Base-by-base conservation (phyloP, 495 filamentous ascomycete species). In the Neurospora discreta region DNA sequence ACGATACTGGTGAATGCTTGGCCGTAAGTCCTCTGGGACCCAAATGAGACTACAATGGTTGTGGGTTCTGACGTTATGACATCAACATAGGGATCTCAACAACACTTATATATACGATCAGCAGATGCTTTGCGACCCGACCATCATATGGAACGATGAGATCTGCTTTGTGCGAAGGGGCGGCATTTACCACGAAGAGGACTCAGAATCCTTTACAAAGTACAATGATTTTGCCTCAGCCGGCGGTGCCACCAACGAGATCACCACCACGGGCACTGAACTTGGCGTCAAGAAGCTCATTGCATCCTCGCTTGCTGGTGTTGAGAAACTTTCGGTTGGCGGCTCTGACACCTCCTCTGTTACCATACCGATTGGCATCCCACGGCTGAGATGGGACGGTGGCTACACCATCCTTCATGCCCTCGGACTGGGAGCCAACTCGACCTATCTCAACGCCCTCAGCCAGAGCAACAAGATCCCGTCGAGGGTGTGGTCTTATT, bases 381-480 rank as follows among this genome's bases (percentile, higher is more conserved):
- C 76, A 0, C 70, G 73, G 0, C 41, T 72, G 23, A 39, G 30
- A 8, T 76, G 74, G 74, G 74, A 75, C 38, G 36, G 70, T 23
- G 74, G 73, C 68, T 76, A 74, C 68, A 77, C 73, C 13, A 73
- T 65, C 42, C 40, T 74, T 3, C 74, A 76, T 36, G 39, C 76
- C 3, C 71, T 80, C 18, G 78, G 82, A 4, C 77, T 85, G 8
- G 82, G 82, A 2, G 72, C 68, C 44, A 84, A 85, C 69, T 84
- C 82, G 23, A 84, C 80, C 39, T 73, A 82, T n/a, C 73, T 85
- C 6, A 80, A 80, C 46, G 69, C 74, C 5, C 74, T 85, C 5
- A 23, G 74, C 30, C 70, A 74, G 23, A 73, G 76, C 20, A 78
- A 79, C 5, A 71, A 75, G n/a, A 84, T 86, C 52, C 72, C 77